Evolutionary conservation across 305 asterid species (phyloP), one percentile per base, ranked within the genome.

Genomic region (Solanum hybrid): DNA sequence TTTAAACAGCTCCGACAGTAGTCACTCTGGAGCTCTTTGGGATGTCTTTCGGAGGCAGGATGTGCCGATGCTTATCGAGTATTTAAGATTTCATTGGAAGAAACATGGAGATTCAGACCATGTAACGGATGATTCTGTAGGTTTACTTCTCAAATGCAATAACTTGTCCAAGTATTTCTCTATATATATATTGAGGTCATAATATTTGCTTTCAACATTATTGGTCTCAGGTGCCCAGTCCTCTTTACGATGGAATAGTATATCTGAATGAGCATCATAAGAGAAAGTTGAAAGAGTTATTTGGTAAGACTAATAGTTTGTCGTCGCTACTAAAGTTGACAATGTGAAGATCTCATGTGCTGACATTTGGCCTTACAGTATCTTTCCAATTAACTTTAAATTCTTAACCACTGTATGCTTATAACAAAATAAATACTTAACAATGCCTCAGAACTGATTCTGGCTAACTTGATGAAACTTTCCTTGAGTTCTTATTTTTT

Each of bases 11-110:
- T 82, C 82, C 26, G 94, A 90, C 86, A 90, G 88, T 89, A 88
- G 92, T 89, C 91, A 85, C 90, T 94, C 96, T 17, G 99, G 99
- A 93, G 99, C 98, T 80, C 91, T 91, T 87, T 97, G 99, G 98
- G 98, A 97, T 90, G 94, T 96, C 93, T 97, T 96, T 87, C 95
- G 96, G 89, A 95, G 97, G 78, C 94, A 94, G 92, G 99, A 97
- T 93, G 93, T 95, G 84, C 97, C 98, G 24, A 95, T 93, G 93
- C 92, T 97, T 89, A 91, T 91, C 87, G 94, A 95, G 91, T 97
- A 95, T 88, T 89, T 97, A 89, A 92, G 92, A 91, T 90, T 82
- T 89, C 98, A 96, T 91, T 89, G 95, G 92, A 91, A 89, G 78
- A 96, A 96, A 77, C 89, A 94, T 87, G 89, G 90, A 90, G 92